These are phyloP conservation scores for Perkinsela sp. DNA, from an alignment of 208 protist genomes.

Conservation along the genomic window DNA sequence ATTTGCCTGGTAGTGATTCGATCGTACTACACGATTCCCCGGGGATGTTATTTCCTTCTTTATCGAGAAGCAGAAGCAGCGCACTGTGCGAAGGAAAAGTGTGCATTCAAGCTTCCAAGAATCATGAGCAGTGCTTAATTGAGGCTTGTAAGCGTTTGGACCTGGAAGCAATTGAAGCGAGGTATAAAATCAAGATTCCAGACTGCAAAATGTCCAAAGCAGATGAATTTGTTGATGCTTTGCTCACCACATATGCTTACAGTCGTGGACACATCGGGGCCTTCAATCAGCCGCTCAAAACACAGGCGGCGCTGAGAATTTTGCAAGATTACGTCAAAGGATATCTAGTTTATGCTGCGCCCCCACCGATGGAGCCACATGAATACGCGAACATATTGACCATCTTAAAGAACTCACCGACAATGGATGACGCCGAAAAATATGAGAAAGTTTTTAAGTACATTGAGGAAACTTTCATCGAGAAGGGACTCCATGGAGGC, in stretches of 20 bases:
- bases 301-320: not conserved
- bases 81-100: not conserved
- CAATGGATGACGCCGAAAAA: too few species aligned
- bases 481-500: not conserved
- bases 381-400: not conserved
- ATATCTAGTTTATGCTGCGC: not conserved
- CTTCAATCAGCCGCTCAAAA: not conserved
- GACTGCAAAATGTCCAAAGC: not conserved
- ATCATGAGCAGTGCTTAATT: not conserved
- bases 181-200: not conserved
- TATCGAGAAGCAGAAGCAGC: constrained; percentile 8
- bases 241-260: not conserved
- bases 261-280: not conserved
- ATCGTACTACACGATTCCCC: constrained; percentile 87
- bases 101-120: not conserved
- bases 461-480: not conserved
- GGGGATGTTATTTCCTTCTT: constrained; percentile 80
- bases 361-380: not conserved
- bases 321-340: not conserved
- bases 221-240: not conserved
- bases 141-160: not conserved
- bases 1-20: constrained; percentile 52
- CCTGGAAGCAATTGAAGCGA: not conserved
- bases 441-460: not conserved
- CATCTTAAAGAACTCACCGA: not conserved